Base-by-base conservation (phyloP, 2,329 filamentous ascomycete genomes). In the Aspergillus oerlinghausenensis region DNA sequence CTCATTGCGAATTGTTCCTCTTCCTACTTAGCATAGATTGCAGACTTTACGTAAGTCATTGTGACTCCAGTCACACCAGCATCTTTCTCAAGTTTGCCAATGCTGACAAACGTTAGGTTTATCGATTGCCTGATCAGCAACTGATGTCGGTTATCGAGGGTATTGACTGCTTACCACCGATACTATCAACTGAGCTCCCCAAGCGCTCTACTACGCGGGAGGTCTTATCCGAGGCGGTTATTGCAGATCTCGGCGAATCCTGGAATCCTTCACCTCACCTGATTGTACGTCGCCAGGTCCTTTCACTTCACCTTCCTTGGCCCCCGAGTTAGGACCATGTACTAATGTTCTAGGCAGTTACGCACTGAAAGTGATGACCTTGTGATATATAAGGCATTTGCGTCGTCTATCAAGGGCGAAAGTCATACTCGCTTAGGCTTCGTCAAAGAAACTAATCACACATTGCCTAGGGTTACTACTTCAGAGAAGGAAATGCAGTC, bases 321-420 rank as follows among this genome's bases (percentile, higher is more conserved):
- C 26, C 25, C 21, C 32, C 11, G 28, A 23, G 6, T 10, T 38
- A 38, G 14, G 14, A 38, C 54, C 35, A 53, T 51, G 59, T 55
- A 49, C 43, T 61, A 57, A 63, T 43, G 6, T 29, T 29, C 11
- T 21, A 50, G 40, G 40, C 61, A 92, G 88, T 78, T 92, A 28
- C 89, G 93, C 51, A 90, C 90, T 50, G 81, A 84, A 9, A 87
- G 85, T 57, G 88, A 96, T 61, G 92, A 97, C 68, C 77, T 97
- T 35, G 88, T 88, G 10, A 82, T 97, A 49, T 99, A 97, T 70
- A 86, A 94, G 69, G 92, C 93, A 1, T 88, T 91, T 64, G 80
- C 84, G 45, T 77, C 77, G 59, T 52, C 55, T 21, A 40, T 49
- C 10, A 58, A 59, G 28, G 40, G 58, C 11, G 59, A 62, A 42